Evolutionary conservation across 345 rosid genomes (phyloP).

Genomic region (Durio zibethinus): DNA sequence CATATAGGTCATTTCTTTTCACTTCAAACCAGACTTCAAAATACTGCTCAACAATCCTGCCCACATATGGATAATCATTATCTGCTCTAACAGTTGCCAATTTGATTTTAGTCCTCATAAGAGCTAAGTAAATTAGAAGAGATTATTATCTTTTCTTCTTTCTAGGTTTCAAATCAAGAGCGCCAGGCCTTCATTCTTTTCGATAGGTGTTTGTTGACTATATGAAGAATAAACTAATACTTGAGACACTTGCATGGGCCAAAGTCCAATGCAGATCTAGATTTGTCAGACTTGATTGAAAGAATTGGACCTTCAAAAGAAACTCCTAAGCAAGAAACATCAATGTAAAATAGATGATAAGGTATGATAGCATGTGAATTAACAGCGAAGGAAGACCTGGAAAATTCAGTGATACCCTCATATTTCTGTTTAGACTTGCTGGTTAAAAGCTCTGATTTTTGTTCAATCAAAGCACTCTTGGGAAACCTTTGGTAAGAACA

Average conservation of each 20-base stretch:
- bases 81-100: neutral
- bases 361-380: neutral
- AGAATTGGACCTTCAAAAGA: slow-evolving; percentile 14
- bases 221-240: slow-evolving; percentile 12
- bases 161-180: neutral
- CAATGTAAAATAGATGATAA: slow-evolving; percentile 3
- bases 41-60: neutral
- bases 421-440: neutral
- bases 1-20: neutral
- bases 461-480: neutral
- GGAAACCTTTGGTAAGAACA: neutral
- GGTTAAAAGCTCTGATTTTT: neutral
- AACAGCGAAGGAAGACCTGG: neutral
- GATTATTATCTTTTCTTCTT: neutral
- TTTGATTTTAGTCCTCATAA: neutral
- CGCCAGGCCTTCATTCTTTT: neutral
- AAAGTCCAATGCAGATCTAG: slow-evolving; percentile 14
- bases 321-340: neutral
- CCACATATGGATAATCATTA: neutral
- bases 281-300: slow-evolving; percentile 12
- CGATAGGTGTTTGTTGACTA: neutral
- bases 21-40: neutral
- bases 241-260: slow-evolving; percentile 19
- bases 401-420: neutral
- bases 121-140: neutral